phyloP scores from a whole-genome alignment of 345 rosid species.

The Gynandropsis gynandra region DNA sequence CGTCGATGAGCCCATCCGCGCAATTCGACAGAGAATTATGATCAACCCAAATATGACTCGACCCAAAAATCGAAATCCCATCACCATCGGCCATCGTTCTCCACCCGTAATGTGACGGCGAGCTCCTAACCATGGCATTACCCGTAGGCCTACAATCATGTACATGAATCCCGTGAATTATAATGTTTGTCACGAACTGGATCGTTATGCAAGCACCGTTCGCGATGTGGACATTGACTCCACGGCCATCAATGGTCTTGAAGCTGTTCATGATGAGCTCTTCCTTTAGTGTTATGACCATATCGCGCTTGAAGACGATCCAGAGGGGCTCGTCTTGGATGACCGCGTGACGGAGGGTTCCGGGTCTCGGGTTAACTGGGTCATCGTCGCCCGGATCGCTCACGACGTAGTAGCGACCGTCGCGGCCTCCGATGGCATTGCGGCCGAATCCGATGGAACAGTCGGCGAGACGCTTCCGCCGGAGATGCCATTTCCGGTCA shows the following conservation, averaged over 20 bases:
- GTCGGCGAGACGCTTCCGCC: constrained; percentile 48
- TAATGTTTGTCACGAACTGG: constrained; percentile 65
- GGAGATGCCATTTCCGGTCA: constrained; percentile 49
- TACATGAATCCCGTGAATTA: constrained; percentile 63
- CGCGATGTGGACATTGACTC: constrained; percentile 55
- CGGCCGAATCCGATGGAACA: constrained; percentile 77
- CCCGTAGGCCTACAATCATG: constrained; percentile 71
- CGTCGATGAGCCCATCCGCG: constrained; percentile 76
- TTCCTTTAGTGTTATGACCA: constrained; percentile 60
- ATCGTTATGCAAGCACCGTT: constrained; percentile 61
- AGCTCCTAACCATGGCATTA: constrained; percentile 80
- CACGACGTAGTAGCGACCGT: constrained; percentile 64
- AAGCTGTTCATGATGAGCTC: constrained; percentile 87
- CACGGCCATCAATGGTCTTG: constrained; percentile 74
- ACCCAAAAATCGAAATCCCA: constrained; percentile 61
- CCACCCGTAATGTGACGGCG: constrained; percentile 79
- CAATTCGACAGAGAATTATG: constrained; percentile 81
- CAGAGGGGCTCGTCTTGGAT: constrained; percentile 69
- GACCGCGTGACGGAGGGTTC: constrained; percentile 76
- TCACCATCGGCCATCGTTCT: constrained; percentile 81
- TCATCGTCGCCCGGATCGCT: constrained; percentile 50
- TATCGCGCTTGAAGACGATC: constrained; percentile 75
- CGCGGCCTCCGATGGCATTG: constrained; percentile 72
- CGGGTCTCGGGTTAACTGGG: constrained; percentile 63
- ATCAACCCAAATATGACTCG: constrained; percentile 88